Evolutionary conservation across 345 rosid species (phyloP).

Genomic region (Corchorus olitorius): DNA sequence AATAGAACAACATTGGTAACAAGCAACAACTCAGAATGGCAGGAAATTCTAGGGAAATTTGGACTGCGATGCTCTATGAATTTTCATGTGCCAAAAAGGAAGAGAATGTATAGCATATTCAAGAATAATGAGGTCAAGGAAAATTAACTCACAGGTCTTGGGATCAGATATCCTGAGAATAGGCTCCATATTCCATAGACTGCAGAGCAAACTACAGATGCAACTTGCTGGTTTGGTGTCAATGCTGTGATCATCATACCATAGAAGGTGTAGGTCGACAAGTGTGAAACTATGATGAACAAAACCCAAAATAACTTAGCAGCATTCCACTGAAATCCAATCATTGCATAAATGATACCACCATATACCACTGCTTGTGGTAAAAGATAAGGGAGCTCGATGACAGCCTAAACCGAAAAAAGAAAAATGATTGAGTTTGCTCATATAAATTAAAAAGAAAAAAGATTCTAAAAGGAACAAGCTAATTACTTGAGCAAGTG

Average conservation of each 20-base stretch:
- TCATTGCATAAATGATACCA: conserved; percentile 55
- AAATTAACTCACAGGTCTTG: conserved; percentile 47
- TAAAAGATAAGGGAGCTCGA: conserved; percentile 62
- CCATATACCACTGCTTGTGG: conserved; percentile 47
- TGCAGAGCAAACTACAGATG: conserved; percentile 50
- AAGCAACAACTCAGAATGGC: not conserved
- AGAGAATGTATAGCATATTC: not conserved
- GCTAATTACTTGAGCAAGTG: conserved; percentile 5
- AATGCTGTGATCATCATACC: conserved; percentile 70
- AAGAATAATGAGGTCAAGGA: not conserved
- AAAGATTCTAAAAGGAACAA: not conserved
- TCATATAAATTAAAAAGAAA: not conserved
- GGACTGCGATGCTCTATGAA: not conserved
- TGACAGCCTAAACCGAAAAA: conserved; percentile 33
- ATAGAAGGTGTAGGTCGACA: conserved; percentile 59
- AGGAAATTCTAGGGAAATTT: not conserved
- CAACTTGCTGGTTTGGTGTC: conserved; percentile 63
- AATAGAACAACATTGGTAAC: not conserved
- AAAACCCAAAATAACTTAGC: conserved; percentile 63
- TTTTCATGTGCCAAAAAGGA: not conserved
- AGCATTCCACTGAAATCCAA: conserved; percentile 58
- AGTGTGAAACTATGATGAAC: conserved; percentile 55
- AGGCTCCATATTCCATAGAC: conserved; percentile 58
- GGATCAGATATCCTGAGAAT: conserved; percentile 60
- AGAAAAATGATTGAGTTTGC: not conserved